phyloP scores from a whole-genome alignment of 2,329 filamentous ascomycete species.

The Botryosphaeria agaves region DNA sequence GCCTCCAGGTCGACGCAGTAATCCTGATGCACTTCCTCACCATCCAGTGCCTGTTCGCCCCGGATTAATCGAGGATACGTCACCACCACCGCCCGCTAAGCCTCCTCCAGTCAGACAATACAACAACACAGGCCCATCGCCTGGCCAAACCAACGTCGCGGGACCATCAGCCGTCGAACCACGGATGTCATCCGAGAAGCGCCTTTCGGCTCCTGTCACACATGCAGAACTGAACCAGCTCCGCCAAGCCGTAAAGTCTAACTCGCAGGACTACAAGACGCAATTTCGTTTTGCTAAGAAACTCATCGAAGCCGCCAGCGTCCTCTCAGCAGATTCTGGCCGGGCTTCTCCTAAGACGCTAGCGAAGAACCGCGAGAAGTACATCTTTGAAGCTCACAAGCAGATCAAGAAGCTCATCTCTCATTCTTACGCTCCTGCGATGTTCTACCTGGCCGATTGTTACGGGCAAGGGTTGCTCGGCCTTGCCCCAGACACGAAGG shows the following conservation, averaged over 20 bases:
- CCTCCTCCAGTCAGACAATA: constrained; percentile 38
- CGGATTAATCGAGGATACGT: constrained; percentile 24
- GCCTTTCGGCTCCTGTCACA: constrained; percentile 45
- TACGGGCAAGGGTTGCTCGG: constrained; percentile 70
- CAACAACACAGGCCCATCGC: constrained; percentile 13
- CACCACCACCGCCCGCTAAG: constrained; percentile 19
- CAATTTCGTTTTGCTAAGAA: constrained; percentile 65
- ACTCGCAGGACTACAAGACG: constrained; percentile 53
- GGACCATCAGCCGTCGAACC: constrained; percentile 8
- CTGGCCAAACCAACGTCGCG: constrained; percentile 11
- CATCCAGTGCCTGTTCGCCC: constrained; percentile 38
- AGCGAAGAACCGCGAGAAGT: constrained; percentile 58
- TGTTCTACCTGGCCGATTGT: constrained; percentile 87
- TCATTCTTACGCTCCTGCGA: constrained; percentile 61
- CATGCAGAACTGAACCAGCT: constrained; percentile 61
- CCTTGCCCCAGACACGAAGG: constrained; percentile 66
- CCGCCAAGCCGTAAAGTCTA: constrained; percentile 48
- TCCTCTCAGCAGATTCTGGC: constrained; percentile 60
- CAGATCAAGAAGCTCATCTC: constrained; percentile 74
- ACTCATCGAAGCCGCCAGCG: constrained; percentile 66
- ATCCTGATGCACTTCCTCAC: constrained; percentile 36
- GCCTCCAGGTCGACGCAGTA: constrained; percentile 18
- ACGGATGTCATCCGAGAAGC: constrained; percentile 7
- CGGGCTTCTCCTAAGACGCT: constrained; percentile 48
- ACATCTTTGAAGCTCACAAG: constrained; percentile 73